Evolutionary conservation across 345 rosid species (phyloP), one percentile per base, ranked within the genome.

Genomic region (Arabidopsis suecica): DNA sequence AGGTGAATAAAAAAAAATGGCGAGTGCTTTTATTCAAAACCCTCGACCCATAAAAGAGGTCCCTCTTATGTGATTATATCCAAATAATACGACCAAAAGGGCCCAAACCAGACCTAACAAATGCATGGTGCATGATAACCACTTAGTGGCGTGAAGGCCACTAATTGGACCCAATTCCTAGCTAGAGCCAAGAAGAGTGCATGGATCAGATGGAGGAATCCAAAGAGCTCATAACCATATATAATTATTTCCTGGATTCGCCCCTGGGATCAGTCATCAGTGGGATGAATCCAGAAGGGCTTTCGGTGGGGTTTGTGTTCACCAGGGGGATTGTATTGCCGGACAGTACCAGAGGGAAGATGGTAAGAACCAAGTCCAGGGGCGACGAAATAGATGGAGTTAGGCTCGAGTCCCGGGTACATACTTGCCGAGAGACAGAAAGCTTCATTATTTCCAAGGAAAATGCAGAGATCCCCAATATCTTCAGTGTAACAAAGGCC

Each of bases 381-480:
- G 3, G 61, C 72, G 4, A 40, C 28, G 50, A 37, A 68, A 38
- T 72, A 61, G 51, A 72, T 38, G 7, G 69, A 72, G 53, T 72
- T 72, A 51, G 69, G 76, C 1, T 16, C 53, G 44, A 61, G 61
- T 0, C 69, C 61, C 5, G 54, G 69, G 40, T 50, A 40, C 61
- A 25, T 50, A 42, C 61, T 28, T 18, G 53, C 53, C 22, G 41
- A 16, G 41, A 72, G 22, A 38, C 76, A 72, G 4, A 72, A 72
- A 20, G 60, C 68, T 60, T 72, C 76, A 41, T 51, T 30, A 22
- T 16, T 13, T 8, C 76, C 51, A 30, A 72, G 53, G 42, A 72
- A 72, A 42, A 72, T 72, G 61, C 76, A 72, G 0, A 72, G 69
- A 51, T 62, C 69, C 12, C 76, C 69, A 25, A 49, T 72, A 62